Evolutionary conservation across 2,329 filamentous ascomycete genomes (phyloP).

Genomic region (Paecilomyces sp.): DNA sequence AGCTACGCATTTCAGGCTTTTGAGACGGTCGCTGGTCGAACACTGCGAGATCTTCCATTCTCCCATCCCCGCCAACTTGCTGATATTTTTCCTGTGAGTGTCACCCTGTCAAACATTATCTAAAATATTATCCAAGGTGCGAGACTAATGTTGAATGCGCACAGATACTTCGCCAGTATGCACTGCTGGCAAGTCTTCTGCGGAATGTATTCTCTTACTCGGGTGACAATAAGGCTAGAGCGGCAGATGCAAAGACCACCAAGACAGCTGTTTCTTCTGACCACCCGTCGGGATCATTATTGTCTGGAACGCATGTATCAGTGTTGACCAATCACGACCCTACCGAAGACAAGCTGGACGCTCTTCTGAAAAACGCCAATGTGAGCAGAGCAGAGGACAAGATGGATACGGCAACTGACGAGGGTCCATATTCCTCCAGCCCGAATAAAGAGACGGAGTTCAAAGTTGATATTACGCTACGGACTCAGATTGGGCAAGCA

Average conservation of each 20-base stretch:
- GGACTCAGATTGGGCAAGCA: slow-evolving; percentile 30
- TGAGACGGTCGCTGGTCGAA: slow-evolving; percentile 32
- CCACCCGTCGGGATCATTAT: slow-evolving; percentile 1
- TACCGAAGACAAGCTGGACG: slow-evolving; percentile 47
- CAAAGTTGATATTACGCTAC: slow-evolving; percentile 31
- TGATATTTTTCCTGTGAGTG: slow-evolving; percentile 34
- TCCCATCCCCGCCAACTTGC: slow-evolving; percentile 39
- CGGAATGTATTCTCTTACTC: slow-evolving; percentile 24
- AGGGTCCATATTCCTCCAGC: neutral
- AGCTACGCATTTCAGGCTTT: slow-evolving; percentile 38
- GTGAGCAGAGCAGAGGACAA: neutral
- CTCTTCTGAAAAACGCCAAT: slow-evolving; percentile 35
- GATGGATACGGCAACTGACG: neutral
- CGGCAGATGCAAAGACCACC: slow-evolving; percentile 3
- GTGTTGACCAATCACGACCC: slow-evolving; percentile 35
- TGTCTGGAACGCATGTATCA: slow-evolving; percentile 8
- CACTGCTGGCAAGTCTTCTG: slow-evolving; percentile 32
- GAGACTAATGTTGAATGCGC: slow-evolving; percentile 2
- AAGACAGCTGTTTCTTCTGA: slow-evolving; percentile 1
- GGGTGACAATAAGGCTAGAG: slow-evolving; percentile 9
- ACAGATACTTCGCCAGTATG: slow-evolving; percentile 39
- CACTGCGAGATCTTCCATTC: slow-evolving; percentile 35
- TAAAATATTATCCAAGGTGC: neutral
- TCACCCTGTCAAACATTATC: neutral
- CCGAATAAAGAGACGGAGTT: slow-evolving; percentile 10